These are phyloP conservation scores for Mortierella sp. DNA, from an alignment of 371 early-diverging fungal genomes.

Conservation along the genomic window DNA sequence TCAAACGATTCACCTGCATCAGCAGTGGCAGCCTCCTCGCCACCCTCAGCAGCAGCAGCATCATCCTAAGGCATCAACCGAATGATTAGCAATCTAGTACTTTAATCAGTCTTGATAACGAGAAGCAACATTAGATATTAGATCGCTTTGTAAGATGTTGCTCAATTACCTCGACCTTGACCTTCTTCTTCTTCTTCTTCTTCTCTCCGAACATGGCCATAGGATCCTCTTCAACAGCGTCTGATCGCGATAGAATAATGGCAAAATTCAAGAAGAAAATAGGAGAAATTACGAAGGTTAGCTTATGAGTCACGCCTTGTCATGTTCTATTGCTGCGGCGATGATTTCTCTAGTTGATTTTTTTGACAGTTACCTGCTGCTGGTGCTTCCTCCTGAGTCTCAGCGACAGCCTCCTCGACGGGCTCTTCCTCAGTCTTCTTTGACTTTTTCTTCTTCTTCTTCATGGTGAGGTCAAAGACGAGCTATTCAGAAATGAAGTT, in stretches of 20 bases:
- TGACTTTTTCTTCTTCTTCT: slow-evolving; percentile 9
- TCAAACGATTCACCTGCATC: slow-evolving; percentile 71
- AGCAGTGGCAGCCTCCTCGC: slow-evolving; percentile 58
- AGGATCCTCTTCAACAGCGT: slow-evolving; percentile 71
- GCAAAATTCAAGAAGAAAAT: not conserved
- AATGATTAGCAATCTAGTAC: not conserved
- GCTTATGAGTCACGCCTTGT: not conserved
- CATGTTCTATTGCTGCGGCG: not conserved
- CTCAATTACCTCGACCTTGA: slow-evolving; percentile 62
- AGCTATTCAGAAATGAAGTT: not conserved
- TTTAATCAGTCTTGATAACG: not conserved
- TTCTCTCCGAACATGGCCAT: slow-evolving; percentile 86
- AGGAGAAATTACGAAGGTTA: slow-evolving; percentile 2
- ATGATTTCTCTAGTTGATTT: not conserved
- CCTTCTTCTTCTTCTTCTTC: slow-evolving; percentile 94
- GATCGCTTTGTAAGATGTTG: not conserved
- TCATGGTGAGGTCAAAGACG: slow-evolving; percentile 4
- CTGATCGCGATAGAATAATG: slow-evolving; percentile 3
- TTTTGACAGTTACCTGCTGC: slow-evolving; percentile 34
- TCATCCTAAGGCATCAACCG: slow-evolving; percentile 14
- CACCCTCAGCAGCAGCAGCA: slow-evolving; percentile 63
- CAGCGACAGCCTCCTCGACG: slow-evolving; percentile 42
- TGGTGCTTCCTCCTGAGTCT: slow-evolving; percentile 47
- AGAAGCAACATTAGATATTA: not conserved
- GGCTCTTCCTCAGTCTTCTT: slow-evolving; percentile 58